These are phyloP conservation scores for Knufia petricola DNA, from an alignment of 2,329 filamentous ascomycete species.

Conservation along the genomic window DNA sequence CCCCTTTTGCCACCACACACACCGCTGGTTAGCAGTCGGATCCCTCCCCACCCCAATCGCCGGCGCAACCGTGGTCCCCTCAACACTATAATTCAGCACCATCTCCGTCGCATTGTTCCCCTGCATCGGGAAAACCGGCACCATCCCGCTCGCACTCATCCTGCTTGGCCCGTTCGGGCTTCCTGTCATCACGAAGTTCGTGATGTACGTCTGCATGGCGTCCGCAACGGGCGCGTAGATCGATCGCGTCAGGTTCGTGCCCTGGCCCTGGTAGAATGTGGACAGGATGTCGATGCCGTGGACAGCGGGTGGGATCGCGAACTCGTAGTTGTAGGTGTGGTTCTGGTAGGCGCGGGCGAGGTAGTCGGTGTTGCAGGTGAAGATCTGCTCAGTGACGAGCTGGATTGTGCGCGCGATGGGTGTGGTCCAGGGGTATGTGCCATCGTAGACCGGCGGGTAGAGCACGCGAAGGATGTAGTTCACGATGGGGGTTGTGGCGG, in stretches of 20 bases:
- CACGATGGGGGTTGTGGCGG: conserved; percentile 24
- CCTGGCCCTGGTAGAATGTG: conserved; percentile 40
- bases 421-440: conserved; percentile 38
- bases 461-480: conserved; percentile 39
- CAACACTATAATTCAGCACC: conserved; percentile 30
- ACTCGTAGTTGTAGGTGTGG: conserved; percentile 44
- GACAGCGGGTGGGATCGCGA: conserved; percentile 43
- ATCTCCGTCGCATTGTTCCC: conserved; percentile 36
- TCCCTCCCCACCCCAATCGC: conserved; percentile 28
- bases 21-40: conserved; percentile 39
- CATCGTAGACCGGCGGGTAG: conserved; percentile 44
- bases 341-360: conserved; percentile 42
- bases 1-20: conserved; percentile 46
- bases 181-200: conserved; percentile 30
- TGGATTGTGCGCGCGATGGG: conserved; percentile 35
- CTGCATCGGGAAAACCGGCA: conserved; percentile 39
- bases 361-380: conserved; percentile 47
- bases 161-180: conserved; percentile 28
- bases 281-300: conserved; percentile 45
- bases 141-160: background rate
- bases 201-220: conserved; percentile 31
- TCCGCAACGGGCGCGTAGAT: conserved; percentile 27
- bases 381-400: conserved; percentile 35
- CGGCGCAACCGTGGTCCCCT: conserved; percentile 30
- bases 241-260: conserved; percentile 29